Base-by-base conservation (phyloP, 129 eudicot species). In the Pulicaria dysenterica region DNA sequence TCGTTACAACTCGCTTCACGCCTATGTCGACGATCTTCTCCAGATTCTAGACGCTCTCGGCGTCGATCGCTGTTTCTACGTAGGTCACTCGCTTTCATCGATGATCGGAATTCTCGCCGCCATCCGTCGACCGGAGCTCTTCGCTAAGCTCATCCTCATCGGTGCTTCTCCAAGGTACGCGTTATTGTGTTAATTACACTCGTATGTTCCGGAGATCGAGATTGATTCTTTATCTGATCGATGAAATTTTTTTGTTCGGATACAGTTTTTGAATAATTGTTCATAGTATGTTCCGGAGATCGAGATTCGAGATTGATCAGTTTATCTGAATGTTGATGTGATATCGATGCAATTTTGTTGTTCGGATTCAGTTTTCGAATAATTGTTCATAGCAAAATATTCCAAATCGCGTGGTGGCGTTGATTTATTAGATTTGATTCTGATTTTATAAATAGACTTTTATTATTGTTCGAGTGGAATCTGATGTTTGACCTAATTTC, bases 51-150 rank as follows among this genome's bases (percentile, higher is more conserved):
- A 90, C 44, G 77, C 93, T 6, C 79, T 94, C 49, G 75, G 81
- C 2, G 80, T 94, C 42, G 83, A 78, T 46, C 91, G 94, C 4
- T 94, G 99, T 58, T 79, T 74, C 41, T 94, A 84, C 48, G 99
- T 94, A 14, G 99, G 99, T 42, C 99, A 94, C 82, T 94, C 99
- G 38, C 80, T 94, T 43, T 94, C 99, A 47, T 91, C 94, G 16
- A 85, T 88, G 93, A 94, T 90, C 74, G 99, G 99, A 7, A 80
- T 94, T 60, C 83, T 94, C 7, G 99, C 99, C 15, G 79, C 99
- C 75, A 88, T 94, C 74, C 95, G 97, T 68, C 87, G 97, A 37
- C 99, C 95, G 0, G 79, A 83, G 58, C 86, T 94, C 14, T 94
- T 94, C 62, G 5, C 88, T 5, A 94, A 94, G 45, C 99, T 94